A percentile compares a stretch with the other conserved stretches of the same genome.
Evolutionary conservation across 2,329 filamentous ascomycete genomes (phyloP).

Genomic region (Colletotrichum horii): DNA sequence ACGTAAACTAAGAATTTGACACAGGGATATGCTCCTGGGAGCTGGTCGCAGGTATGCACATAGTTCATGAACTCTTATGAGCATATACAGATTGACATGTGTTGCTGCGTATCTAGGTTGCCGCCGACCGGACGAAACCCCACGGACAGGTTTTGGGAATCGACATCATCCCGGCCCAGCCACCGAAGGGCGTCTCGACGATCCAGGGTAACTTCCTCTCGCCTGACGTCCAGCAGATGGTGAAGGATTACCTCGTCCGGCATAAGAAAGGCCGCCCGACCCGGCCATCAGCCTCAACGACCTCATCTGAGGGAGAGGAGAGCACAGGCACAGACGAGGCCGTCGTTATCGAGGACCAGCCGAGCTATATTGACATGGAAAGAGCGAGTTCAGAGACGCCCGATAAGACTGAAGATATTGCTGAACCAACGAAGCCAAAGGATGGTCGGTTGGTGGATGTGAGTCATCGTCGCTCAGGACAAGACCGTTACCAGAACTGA

Average conservation of each 20-base stretch:
- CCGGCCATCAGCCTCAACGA: neutral
- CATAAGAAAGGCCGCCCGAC: slow-evolving; percentile 57
- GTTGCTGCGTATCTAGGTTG: slow-evolving; percentile 64
- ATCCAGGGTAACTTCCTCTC: slow-evolving; percentile 95
- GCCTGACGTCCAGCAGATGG: slow-evolving; percentile 73
- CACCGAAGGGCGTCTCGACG: slow-evolving; percentile 88
- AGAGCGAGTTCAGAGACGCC: slow-evolving; percentile 35
- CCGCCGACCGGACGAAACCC: slow-evolving; percentile 77
- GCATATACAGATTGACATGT: neutral
- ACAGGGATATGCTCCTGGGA: slow-evolving; percentile 78
- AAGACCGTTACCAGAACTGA: neutral
- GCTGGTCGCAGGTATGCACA: slow-evolving; percentile 68
- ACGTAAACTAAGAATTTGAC: neutral
- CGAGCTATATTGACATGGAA: slow-evolving; percentile 72
- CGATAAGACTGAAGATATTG: slow-evolving; percentile 34
- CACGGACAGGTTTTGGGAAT: slow-evolving; percentile 85
- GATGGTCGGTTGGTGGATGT: slow-evolving; percentile 70
- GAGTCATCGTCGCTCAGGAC: slow-evolving; percentile 29
- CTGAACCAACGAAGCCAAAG: slow-evolving; percentile 30
- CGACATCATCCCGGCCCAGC: slow-evolving; percentile 90
- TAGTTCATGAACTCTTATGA: neutral
- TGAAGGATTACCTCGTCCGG: slow-evolving; percentile 76
- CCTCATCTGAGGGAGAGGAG: neutral
- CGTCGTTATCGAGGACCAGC: slow-evolving; percentile 40
- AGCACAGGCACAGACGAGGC: slow-evolving; percentile 24